Percentiles rank a stretch among this genome's conserved stretches.
These are phyloP conservation scores for Acacia melanoxylon DNA, from an alignment of 306 rosid genomes.

Conservation along the genomic window DNA sequence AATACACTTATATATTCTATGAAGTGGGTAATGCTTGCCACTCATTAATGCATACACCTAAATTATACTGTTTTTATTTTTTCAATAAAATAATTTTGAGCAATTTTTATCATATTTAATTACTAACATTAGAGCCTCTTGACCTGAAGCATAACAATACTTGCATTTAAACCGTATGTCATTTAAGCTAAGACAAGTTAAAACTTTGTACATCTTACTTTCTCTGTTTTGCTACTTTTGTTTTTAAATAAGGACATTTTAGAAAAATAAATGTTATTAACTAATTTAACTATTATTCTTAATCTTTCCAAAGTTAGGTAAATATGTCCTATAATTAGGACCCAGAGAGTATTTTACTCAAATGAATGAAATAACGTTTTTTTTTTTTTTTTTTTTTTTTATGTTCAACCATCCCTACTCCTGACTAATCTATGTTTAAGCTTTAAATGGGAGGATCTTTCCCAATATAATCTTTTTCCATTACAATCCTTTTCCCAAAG, in stretches of 20 bases:
- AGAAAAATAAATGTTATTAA: no score
- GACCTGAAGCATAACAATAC: constrained; percentile 11
- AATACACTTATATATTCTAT: no score
- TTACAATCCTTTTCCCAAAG: not conserved
- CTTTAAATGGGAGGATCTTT: not conserved
- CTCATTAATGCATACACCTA: no score
- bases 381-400: not conserved
- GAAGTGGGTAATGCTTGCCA: no score
- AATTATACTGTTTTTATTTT: no score
- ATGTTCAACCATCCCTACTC: not conserved
- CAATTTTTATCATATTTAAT: not conserved
- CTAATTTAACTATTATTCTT: no score
- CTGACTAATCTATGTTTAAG: not conserved
- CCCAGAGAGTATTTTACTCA: not conserved
- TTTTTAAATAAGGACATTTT: no score
- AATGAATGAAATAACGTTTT: not conserved
- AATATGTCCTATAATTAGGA: no score
- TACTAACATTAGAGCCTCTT: not conserved
- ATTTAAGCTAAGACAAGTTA: not conserved
- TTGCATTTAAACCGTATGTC: not conserved
- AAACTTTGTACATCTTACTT: not conserved
- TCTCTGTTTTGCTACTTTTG: not conserved
- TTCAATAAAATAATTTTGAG: no score
- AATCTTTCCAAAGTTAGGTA: no score
- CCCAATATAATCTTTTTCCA: not conserved